Evolutionary conservation across 805 yeast genomes (phyloP).

Genomic region (Teunomyces funiuensis): DNA sequence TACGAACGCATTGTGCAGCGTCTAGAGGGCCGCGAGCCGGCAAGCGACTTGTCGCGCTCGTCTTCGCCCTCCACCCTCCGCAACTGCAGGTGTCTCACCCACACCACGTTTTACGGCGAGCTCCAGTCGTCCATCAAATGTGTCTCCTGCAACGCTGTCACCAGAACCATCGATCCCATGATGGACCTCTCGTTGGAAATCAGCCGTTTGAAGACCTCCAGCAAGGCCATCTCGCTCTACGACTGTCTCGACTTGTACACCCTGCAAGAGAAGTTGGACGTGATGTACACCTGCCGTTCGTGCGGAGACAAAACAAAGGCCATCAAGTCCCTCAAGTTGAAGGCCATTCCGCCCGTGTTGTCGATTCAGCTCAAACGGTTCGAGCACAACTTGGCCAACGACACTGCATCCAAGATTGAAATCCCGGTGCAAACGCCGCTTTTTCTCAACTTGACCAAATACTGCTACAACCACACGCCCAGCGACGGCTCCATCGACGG

Average conservation of each 20-base stretch:
- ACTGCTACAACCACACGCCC: conserved; percentile 28
- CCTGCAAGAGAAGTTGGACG: conserved; percentile 71
- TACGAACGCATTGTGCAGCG: conserved; percentile 21
- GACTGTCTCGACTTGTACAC: conserved; percentile 80
- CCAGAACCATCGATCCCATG: conserved; percentile 82
- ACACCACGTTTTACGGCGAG: conserved; percentile 79
- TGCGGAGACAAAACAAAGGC: conserved; percentile 68
- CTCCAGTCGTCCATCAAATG: conserved; percentile 80
- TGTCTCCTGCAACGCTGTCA: conserved; percentile 59
- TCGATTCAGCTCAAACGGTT: conserved; percentile 84
- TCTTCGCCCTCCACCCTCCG: neutral
- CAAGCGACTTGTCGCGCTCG: neutral
- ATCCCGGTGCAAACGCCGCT: conserved; percentile 71
- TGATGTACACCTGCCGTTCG: conserved; percentile 63
- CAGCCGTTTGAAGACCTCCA: conserved; percentile 22
- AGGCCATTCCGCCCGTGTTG: conserved; percentile 71
- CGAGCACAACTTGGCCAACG: conserved; percentile 53
- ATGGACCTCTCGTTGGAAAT: conserved; percentile 86
- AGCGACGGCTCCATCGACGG: conserved; percentile 19
- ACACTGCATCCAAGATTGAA: conserved; percentile 68
- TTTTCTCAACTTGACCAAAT: conserved; percentile 68
- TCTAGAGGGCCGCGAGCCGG: conserved; percentile 7
- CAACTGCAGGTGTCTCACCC: conserved; percentile 75
- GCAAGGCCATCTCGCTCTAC: conserved; percentile 34
- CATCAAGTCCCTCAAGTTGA: conserved; percentile 64